Base-by-base conservation (phyloP, 345 rosid genomes). In the Acer negundo region DNA sequence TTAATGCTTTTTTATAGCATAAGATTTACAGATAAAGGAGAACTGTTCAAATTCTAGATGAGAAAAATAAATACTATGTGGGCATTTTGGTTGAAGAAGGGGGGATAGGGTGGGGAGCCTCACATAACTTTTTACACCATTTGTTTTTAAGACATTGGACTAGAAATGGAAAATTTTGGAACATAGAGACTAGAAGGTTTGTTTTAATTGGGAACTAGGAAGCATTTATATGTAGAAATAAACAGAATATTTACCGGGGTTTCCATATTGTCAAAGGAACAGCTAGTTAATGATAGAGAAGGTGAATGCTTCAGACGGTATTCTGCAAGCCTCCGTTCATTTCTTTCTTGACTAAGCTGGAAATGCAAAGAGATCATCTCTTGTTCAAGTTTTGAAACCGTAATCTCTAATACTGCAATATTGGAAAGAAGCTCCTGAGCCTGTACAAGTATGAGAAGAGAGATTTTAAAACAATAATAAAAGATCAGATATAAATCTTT, bases 301-400 rank as follows among this genome's bases (percentile, higher is more conserved):
- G 91, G 74, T 15, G 89, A 84, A 62, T 87, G 94, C 81, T 87
- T 84, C 78, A 90, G 72, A 73, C 83, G 91, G 80, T 91, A 94
- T 83, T 93, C 98, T 40, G 94, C 91, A 20, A 94, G 93, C 83
- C 89, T 86, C 51, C 97, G 82, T 75, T 94, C 97, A 81, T 94
- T 93, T 82, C 92, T 88, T 79, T 93, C 98, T 88, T 93, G 98
- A 84, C 97, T 93, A 75, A 94, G 90, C 79, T 93, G 97, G 91
- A 91, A 93, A 80, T 93, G 92, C 83, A 94, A 84, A 64, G 97
- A 86, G 81, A 93, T 85, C 85, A 89, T 90, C 83, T 93, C 94
- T 79, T 85, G 87, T 78, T 94, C 97, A 17, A 94, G 97, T 82
- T 89, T 88, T 42, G 89, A 84, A 23, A 94, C 87, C 15, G 91